phyloP scores from a whole-genome alignment of 2,329 filamentous ascomycete genomes.

The Dactylellina haptotyla region DNA sequence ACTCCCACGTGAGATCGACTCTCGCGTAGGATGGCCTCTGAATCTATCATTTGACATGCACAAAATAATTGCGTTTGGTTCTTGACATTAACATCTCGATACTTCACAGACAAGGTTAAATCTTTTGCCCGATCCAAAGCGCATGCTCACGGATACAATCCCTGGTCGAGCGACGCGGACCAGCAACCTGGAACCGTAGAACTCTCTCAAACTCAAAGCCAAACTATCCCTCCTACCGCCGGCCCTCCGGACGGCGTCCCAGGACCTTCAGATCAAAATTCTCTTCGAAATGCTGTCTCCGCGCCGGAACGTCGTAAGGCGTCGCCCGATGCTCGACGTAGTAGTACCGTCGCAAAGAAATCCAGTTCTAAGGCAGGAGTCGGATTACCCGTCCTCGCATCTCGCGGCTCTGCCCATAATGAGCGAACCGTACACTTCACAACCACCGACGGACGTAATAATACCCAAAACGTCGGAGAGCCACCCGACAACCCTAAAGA shows the following conservation, averaged over 20 bases:
- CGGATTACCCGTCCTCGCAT: conserved; percentile 7
- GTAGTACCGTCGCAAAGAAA: conserved; percentile 21
- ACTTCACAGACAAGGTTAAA: conserved; percentile 53
- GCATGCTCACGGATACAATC: conserved; percentile 55
- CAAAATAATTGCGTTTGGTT: neutral
- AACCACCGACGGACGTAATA: conserved; percentile 31
- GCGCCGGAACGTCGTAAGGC: conserved; percentile 37
- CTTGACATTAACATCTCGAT: neutral
- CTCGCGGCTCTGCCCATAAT: conserved; percentile 32
- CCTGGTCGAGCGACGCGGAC: conserved; percentile 50
- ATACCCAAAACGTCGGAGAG: conserved; percentile 48
- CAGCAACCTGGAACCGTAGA: conserved; percentile 51
- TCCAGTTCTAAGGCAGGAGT: conserved; percentile 1
- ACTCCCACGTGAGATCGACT: conserved; percentile 4
- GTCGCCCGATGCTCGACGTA: conserved; percentile 37
- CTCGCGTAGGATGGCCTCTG: neutral
- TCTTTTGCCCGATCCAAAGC: conserved; percentile 55
- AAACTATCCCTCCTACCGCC: conserved; percentile 14
- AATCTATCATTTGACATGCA: neutral
- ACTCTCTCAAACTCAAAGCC: conserved; percentile 31
- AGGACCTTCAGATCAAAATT: conserved; percentile 25
- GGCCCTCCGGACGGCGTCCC: conserved; percentile 13
- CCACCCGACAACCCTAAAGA: conserved; percentile 52
- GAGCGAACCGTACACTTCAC: conserved; percentile 48
- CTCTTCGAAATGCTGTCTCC: conserved; percentile 25